Conservation (phyloP, 805 yeast species). For the Starmerella tilneyi region DNA sequence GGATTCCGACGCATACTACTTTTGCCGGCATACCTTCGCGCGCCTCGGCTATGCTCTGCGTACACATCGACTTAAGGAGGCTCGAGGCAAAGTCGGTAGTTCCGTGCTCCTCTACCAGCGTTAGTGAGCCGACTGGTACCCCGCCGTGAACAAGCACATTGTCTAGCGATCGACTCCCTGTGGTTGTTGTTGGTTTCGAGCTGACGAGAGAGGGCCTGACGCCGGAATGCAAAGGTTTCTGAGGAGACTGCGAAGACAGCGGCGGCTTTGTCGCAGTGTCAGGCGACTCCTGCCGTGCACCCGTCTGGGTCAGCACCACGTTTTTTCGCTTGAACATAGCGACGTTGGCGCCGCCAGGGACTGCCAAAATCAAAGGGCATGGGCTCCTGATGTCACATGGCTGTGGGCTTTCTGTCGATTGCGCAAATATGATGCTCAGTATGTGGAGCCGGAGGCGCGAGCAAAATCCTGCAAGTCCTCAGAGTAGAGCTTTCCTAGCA, state of each 20-base stretch:
- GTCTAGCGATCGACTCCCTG: constrained; percentile 73
- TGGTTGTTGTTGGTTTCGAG: constrained; percentile 65
- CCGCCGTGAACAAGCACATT: constrained; percentile 70
- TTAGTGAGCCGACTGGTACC: constrained; percentile 61
- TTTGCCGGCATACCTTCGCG: constrained; percentile 34
- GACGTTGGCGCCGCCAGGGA: too few relatives aligned
- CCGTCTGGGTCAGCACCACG: constrained; percentile 1
- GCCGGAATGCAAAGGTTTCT: constrained; percentile 41
- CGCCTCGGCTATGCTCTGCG: constrained; percentile 61
- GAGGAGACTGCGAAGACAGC: background rate
- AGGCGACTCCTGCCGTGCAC: background rate
- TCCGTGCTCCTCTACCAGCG: constrained; percentile 71
- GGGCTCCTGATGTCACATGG: too few relatives aligned
- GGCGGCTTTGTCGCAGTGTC: background rate
- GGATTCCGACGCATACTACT: constrained; percentile 23
- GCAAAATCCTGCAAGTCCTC: too few relatives aligned
- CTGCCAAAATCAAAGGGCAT: too few relatives aligned
- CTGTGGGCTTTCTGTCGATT: too few relatives aligned
- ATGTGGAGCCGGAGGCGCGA: too few relatives aligned
- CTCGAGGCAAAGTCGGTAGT: constrained; percentile 80
- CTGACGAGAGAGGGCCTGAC: constrained; percentile 67
- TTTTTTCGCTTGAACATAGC: constrained; percentile 6
- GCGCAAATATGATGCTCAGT: too few relatives aligned
- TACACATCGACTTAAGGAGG: constrained; percentile 54
- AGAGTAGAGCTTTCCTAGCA: too few relatives aligned